Conservation (phyloP, 306 rosid species). For the Rosa chinensis region DNA sequence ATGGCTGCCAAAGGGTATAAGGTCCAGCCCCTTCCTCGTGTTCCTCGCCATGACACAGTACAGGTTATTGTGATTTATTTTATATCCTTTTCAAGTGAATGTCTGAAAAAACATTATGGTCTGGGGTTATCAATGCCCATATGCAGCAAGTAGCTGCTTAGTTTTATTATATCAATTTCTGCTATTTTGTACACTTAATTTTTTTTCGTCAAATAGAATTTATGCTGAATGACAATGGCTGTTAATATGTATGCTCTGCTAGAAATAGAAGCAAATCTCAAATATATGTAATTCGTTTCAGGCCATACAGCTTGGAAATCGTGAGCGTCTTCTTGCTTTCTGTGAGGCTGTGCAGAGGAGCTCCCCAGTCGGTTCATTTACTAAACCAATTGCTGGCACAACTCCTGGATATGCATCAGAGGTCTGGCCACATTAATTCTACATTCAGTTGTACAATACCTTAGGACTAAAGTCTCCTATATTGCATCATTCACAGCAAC, state of each 20-base stretch:
- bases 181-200: neutral
- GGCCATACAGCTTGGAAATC: slow-evolving; percentile 83
- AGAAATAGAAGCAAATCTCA: neutral
- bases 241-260: neutral
- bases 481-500: slow-evolving; percentile 4
- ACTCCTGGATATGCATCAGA: slow-evolving; percentile 97
- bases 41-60: slow-evolving; percentile 68
- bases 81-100: slow-evolving; percentile 4
- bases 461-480: slow-evolving; percentile 3
- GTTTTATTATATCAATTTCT: neutral
- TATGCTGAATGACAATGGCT: neutral
- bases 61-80: slow-evolving; percentile 50
- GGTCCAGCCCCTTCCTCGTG: slow-evolving; percentile 88
- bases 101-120: neutral
- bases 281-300: slow-evolving; percentile 31
- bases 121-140: slow-evolving; percentile 13
- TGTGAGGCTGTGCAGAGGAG: slow-evolving; percentile 94
- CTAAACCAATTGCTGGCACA: slow-evolving; percentile 79
- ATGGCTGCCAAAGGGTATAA: slow-evolving; percentile 76
- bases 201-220: neutral
- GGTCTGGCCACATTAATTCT: slow-evolving; percentile 41
- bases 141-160: slow-evolving; percentile 13
- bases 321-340: slow-evolving; percentile 78
- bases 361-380: slow-evolving; percentile 83
- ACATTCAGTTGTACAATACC: slow-evolving; percentile 14